These are phyloP conservation scores for Cladosporium cucumerinum DNA, from an alignment of 2,329 filamentous ascomycete species.

Conservation along the genomic window DNA sequence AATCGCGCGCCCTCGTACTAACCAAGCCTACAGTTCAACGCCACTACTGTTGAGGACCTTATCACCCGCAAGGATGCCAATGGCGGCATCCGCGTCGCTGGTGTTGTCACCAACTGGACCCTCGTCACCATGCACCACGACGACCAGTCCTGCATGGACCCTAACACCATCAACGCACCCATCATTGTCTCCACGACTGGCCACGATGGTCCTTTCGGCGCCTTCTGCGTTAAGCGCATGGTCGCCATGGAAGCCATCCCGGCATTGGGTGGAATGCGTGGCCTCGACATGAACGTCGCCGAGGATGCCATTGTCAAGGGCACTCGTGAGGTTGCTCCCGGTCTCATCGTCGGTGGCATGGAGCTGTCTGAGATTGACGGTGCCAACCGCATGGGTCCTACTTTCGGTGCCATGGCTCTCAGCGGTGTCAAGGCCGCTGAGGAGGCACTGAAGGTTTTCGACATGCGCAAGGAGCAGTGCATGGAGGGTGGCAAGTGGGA, in stretches of 20 bases:
- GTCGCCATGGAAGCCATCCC: constrained; percentile 83
- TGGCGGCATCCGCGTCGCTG: constrained; percentile 66
- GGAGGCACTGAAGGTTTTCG: constrained; percentile 75
- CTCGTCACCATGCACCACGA: constrained; percentile 63
- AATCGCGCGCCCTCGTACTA: background rate
- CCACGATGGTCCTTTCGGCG: constrained; percentile 86
- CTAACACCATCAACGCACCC: constrained; percentile 92
- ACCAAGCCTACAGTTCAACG: constrained; percentile 64
- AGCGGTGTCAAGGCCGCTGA: constrained; percentile 88
- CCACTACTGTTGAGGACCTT: constrained; percentile 85
- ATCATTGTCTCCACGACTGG: constrained; percentile 86
- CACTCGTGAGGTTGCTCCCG: constrained; percentile 82
- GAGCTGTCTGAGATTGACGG: constrained; percentile 17
- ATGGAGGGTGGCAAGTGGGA: constrained; percentile 39
- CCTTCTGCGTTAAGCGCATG: constrained; percentile 86
- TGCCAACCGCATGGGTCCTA: constrained; percentile 86
- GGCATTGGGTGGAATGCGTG: constrained; percentile 86
- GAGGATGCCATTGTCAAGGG: constrained; percentile 93
- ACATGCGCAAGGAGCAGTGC: constrained; percentile 74
- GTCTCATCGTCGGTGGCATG: constrained; percentile 92
- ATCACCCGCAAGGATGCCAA: constrained; percentile 67
- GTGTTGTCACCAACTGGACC: constrained; percentile 95
- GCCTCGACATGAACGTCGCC: constrained; percentile 85
- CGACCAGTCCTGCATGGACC: constrained; percentile 86
- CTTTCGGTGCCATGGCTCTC: constrained; percentile 85